Percentiles rank a stretch among this genome's conserved stretches.
Conservation (phyloP, 352 stramenopile species). For the Achlya hypogyna region DNA sequence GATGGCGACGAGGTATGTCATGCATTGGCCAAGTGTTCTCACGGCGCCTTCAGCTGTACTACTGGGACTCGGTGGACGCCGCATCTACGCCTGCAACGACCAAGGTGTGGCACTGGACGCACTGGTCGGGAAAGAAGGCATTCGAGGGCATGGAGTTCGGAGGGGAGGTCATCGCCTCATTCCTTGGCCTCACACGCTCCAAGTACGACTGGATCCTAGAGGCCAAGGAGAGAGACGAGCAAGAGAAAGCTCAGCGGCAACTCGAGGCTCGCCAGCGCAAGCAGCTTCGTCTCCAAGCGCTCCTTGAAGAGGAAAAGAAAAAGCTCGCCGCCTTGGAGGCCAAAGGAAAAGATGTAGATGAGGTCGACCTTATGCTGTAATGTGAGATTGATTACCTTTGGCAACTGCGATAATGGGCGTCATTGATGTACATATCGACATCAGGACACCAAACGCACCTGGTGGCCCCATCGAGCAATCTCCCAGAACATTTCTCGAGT, state of each 20-base stretch:
- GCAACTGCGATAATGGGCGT: neutral
- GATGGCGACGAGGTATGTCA: neutral
- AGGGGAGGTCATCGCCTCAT: slow-evolving; percentile 69
- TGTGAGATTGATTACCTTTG: neutral
- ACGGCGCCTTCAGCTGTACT: neutral
- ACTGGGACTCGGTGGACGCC: neutral
- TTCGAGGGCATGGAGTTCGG: slow-evolving; percentile 70
- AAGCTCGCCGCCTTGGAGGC: slow-evolving; percentile 56
- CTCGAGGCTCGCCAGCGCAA: slow-evolving; percentile 52
- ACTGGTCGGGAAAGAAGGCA: slow-evolving; percentile 53
- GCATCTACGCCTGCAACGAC: slow-evolving; percentile 15
- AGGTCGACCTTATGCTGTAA: neutral
- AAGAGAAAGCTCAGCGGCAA: slow-evolving; percentile 45
- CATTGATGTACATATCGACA: no score
- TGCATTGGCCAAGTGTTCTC: neutral
- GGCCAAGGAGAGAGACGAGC: slow-evolving; percentile 53
- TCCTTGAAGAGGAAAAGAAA: slow-evolving; percentile 57
- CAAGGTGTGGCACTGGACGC: slow-evolving; percentile 50
- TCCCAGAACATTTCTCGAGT: no score
- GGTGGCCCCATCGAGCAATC: no score
- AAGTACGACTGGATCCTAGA: slow-evolving; percentile 82
- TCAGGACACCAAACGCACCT: no score
- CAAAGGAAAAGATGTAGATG: neutral
- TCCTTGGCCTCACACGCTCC: slow-evolving; percentile 69
- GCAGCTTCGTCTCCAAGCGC: slow-evolving; percentile 51